Conservation (phyloP, 768 basidiomycete species). For the Epithele typhae region DNA sequence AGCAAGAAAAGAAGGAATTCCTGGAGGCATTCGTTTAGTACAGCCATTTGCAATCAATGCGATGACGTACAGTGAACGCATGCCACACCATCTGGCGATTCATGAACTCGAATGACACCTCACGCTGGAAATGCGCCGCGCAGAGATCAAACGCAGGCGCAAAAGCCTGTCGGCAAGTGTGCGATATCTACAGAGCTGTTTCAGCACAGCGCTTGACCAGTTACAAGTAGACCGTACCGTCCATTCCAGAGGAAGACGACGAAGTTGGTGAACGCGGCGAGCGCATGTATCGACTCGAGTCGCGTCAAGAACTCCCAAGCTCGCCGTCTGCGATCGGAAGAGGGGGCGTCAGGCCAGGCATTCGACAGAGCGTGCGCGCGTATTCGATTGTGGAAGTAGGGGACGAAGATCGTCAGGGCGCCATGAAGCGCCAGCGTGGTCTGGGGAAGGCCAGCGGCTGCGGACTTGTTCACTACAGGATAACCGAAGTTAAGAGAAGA, state of each 20-base stretch:
- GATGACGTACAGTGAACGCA: slow-evolving; percentile 78
- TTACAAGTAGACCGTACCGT: slow-evolving; percentile 45
- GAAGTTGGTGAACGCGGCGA: slow-evolving; percentile 70
- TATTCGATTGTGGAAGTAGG: slow-evolving; percentile 75
- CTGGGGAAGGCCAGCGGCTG: slow-evolving; percentile 65
- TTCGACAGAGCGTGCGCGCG: slow-evolving; percentile 71
- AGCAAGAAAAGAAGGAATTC: slow-evolving; percentile 93
- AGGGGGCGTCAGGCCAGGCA: slow-evolving; percentile 90
- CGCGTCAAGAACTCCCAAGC: slow-evolving; percentile 67
- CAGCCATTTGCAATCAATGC: neutral
- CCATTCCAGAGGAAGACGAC: slow-evolving; percentile 83
- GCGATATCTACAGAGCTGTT: slow-evolving; percentile 67
- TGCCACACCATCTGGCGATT: slow-evolving; percentile 99
- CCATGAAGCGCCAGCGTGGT: slow-evolving; percentile 63
- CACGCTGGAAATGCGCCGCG: slow-evolving; percentile 65
- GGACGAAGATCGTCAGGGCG: slow-evolving; percentile 65
- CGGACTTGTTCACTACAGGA: slow-evolving; percentile 11
- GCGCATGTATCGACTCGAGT: slow-evolving; percentile 62
- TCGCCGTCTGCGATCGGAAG: slow-evolving; percentile 66
- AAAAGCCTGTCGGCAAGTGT: slow-evolving; percentile 79
- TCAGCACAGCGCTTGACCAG: no score
- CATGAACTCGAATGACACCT: slow-evolving; percentile 98
- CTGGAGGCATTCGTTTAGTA: no score
- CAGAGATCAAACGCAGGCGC: slow-evolving; percentile 67
- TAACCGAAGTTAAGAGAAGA: slow-evolving; percentile 4